Evolutionary conservation across 192 early-diverging fungal genomes (phyloP).

Genomic region (Thoreauomyces humboldtii): DNA sequence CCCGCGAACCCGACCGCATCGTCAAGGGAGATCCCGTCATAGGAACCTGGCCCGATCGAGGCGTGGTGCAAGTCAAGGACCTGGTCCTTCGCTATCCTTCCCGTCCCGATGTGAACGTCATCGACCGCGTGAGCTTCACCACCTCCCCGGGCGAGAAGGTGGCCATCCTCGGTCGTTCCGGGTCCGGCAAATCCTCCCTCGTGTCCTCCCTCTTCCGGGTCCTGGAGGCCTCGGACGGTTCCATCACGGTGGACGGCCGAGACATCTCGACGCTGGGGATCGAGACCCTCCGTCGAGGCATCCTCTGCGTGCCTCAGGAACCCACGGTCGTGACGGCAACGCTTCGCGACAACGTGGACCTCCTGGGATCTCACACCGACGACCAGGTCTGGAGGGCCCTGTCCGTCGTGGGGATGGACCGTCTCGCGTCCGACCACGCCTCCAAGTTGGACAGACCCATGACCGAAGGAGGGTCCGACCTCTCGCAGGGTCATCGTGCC

Average conservation of each 20-base stretch:
- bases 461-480: constrained; percentile 64
- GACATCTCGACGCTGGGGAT: constrained; percentile 48
- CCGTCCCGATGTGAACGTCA: constrained; percentile 36
- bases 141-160: constrained; percentile 42
- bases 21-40: not conserved
- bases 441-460: constrained; percentile 69
- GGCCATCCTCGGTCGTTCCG: constrained; percentile 53
- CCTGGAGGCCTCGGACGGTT: constrained; percentile 46
- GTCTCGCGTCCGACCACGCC: constrained; percentile 53
- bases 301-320: constrained; percentile 55
- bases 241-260: constrained; percentile 62
- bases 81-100: constrained; percentile 44
- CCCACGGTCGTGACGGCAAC: constrained; percentile 49
- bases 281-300: constrained; percentile 22
- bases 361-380: constrained; percentile 39
- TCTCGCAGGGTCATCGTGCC: constrained; percentile 72
- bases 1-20: not conserved
- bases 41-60: constrained; percentile 28
- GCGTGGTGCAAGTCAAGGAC: constrained; percentile 42
- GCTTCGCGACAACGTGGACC: constrained; percentile 63
- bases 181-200: constrained; percentile 46
- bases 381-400: constrained; percentile 44
- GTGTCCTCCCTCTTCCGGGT: constrained; percentile 37
- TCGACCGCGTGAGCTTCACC: constrained; percentile 40
- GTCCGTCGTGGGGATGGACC: constrained; percentile 40